phyloP scores from a whole-genome alignment of 2,329 filamentous ascomycete genomes.

The Fonsecaea pugnacius region DNA sequence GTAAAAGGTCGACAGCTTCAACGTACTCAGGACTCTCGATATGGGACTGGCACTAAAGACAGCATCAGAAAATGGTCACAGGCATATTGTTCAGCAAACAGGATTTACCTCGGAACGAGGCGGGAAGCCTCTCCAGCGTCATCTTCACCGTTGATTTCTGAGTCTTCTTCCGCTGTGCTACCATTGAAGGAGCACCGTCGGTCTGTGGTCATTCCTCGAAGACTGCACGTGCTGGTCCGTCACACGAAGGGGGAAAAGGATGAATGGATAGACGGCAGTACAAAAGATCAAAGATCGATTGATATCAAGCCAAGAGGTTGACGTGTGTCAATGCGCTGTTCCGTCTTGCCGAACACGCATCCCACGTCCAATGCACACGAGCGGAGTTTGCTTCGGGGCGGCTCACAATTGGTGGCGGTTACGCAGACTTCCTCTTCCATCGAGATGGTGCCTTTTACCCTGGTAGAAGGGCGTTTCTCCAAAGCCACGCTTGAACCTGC shows the following conservation, averaged over 20 bases:
- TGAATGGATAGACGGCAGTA: neutral
- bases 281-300: neutral
- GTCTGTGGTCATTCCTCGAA: constrained; percentile 14
- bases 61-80: neutral
- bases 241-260: neutral
- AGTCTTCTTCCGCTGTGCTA: constrained; percentile 2
- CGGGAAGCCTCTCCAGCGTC: constrained; percentile 11
- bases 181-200: constrained; percentile 3
- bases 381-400: neutral
- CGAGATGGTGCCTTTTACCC: neutral
- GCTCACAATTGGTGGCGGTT: neutral
- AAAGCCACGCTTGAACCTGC: neutral
- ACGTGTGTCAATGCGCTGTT: neutral
- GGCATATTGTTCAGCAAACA: neutral
- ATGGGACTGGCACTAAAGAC: neutral
- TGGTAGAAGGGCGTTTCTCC: neutral
- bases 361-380: neutral
- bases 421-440: neutral
- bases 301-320: constrained; percentile 4
- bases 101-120: constrained; percentile 9
- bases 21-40: constrained; percentile 3
- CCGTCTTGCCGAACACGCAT: constrained; percentile 12
- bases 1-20: neutral
- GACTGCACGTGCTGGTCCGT: neutral
- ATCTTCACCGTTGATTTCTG: neutral